A percentile compares a stretch with the other conserved stretches of the same genome.
phyloP scores from a whole-genome alignment of 2,329 filamentous ascomycete genomes.

The Nannizziopsis arthrosporioides region DNA sequence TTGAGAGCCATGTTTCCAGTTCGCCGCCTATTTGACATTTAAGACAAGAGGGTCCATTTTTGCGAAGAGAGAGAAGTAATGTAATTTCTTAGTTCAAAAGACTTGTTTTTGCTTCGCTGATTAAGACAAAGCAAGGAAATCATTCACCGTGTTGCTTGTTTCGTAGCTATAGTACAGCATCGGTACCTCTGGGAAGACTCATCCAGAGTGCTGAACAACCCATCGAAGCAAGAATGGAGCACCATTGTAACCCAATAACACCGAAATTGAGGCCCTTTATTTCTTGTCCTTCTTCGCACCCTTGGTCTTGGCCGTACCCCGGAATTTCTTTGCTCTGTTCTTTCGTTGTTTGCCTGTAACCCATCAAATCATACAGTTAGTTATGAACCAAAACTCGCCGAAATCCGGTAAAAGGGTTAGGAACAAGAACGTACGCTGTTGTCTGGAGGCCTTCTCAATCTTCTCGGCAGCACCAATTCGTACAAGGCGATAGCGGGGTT shows the following conservation, averaged over 20 bases:
- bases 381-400: not conserved
- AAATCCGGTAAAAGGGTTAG: not conserved
- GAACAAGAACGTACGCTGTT: conserved; percentile 73
- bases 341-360: conserved; percentile 96
- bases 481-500: conserved; percentile 94
- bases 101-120: conserved; percentile 7
- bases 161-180: conserved; percentile 18
- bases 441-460: conserved; percentile 94
- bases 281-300: conserved; percentile 89
- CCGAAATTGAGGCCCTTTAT: conserved; percentile 23
- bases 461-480: conserved; percentile 85
- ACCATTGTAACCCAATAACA: conserved; percentile 13
- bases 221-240: conserved; percentile 13
- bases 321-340: conserved; percentile 98
- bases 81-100: conserved; percentile 8
- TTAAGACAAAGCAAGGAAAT: conserved; percentile 6
- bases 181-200: conserved; percentile 12
- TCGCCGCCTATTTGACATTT: conserved; percentile 1
- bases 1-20: not conserved
- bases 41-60: not conserved
- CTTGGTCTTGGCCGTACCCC: conserved; percentile 97
- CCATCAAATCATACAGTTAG: conserved; percentile 17
- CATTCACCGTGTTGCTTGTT: conserved; percentile 15
- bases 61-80: conserved; percentile 3
- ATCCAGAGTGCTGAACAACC: conserved; percentile 14